A percentile compares a stretch with the other conserved stretches of the same genome.
Evolutionary conservation across 1,139 yeast species (phyloP).

Genomic region (Suhomyces atakaporum): DNA sequence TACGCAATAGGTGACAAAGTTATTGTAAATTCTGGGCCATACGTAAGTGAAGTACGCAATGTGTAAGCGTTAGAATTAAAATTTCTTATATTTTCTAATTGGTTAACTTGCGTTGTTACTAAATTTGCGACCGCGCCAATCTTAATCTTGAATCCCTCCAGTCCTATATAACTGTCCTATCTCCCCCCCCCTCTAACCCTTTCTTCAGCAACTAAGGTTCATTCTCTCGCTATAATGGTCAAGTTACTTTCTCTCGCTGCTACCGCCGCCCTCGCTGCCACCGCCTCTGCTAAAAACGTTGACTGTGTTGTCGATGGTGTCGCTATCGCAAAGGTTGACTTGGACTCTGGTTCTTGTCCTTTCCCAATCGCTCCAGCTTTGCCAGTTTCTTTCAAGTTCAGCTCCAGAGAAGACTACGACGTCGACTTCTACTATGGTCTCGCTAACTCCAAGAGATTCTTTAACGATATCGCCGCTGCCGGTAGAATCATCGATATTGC

Average conservation of each 20-base stretch:
- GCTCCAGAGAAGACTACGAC: conserved; percentile 34
- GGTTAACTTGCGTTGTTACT: not conserved
- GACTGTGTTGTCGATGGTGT: conserved; percentile 41
- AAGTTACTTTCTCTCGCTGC: conserved; percentile 19
- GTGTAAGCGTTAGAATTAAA: no score
- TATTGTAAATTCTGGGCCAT: not conserved
- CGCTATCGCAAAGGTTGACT: conserved; percentile 38
- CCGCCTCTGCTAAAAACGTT: conserved; percentile 34
- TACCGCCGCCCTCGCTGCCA: conserved; percentile 21
- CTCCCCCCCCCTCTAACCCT: not conserved
- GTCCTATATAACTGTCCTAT: not conserved
- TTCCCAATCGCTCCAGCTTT: conserved; percentile 35
- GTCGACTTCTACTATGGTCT: conserved; percentile 41
- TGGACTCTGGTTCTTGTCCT: conserved; percentile 45
- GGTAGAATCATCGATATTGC: conserved; percentile 39
- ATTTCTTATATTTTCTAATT: no score
- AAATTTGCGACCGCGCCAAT: not conserved
- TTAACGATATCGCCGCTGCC: conserved; percentile 38
- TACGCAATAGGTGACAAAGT: not conserved
- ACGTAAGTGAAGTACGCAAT: not conserved
- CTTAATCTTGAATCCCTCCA: not conserved
- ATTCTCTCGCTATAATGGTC: conserved; percentile 19
- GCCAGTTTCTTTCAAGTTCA: conserved; percentile 32
- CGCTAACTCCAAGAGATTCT: conserved; percentile 26
- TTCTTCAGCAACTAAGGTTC: not conserved